These are phyloP conservation scores for Globisporangium radiosum DNA, from an alignment of 352 stramenopile species.

Conservation along the genomic window DNA sequence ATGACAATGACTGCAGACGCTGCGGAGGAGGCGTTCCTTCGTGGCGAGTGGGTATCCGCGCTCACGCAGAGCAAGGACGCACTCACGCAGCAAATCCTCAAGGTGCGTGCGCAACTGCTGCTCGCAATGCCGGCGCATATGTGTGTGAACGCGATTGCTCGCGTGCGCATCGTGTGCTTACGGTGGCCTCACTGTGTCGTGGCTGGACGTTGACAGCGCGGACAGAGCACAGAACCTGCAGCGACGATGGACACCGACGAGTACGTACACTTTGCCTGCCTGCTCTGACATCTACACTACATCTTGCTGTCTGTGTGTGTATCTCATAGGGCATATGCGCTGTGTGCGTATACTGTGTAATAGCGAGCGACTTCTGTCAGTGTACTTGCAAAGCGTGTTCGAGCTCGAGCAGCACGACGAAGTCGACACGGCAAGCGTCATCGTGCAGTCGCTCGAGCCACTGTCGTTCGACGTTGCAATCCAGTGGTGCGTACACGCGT, in stretches of 20 bases:
- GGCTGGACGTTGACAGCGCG: constrained; percentile 2
- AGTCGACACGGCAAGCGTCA: constrained; percentile 33
- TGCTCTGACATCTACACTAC: constrained; percentile 11
- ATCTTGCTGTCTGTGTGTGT: background rate
- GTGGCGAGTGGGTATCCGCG: constrained; percentile 47
- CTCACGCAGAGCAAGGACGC: constrained; percentile 40
- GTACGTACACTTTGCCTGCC: background rate
- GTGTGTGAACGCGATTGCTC: background rate
- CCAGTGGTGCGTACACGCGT: constrained; percentile 28
- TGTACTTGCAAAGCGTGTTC: constrained; percentile 66
- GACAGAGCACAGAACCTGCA: background rate
- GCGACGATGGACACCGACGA: constrained; percentile 3
- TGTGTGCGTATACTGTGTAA: background rate
- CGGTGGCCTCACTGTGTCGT: too few species aligned
- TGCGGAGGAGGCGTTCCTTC: constrained; percentile 51
- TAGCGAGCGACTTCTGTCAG: constrained; percentile 50
- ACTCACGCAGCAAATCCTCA: constrained; percentile 11
- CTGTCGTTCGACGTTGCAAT: constrained; percentile 31
- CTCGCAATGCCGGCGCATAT: background rate
- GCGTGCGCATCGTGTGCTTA: background rate
- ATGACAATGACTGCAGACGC: constrained; percentile 9
- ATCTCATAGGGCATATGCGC: background rate
- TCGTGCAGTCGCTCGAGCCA: constrained; percentile 35
- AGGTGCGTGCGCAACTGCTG: background rate
- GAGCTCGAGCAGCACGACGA: constrained; percentile 52